Evolutionary conservation across 345 rosid genomes (phyloP).

Genomic region (Gossypium longicalyx): DNA sequence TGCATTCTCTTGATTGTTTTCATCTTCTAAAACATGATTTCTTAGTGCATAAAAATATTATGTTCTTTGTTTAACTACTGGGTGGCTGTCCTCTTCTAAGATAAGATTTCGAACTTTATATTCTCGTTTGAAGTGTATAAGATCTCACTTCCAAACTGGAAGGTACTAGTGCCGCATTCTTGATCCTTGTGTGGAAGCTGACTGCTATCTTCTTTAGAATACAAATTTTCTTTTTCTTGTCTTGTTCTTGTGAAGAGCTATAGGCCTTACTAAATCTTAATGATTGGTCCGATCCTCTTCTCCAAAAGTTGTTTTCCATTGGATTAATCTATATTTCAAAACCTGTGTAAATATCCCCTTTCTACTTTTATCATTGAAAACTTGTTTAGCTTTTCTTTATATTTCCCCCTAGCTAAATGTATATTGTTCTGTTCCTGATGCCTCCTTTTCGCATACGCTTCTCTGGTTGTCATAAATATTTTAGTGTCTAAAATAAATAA

Average conservation of each 20-base stretch:
- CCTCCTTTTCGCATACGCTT: neutral
- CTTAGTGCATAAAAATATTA: slow-evolving; percentile 39
- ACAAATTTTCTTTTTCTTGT: neutral
- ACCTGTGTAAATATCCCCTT: neutral
- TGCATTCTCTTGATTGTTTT: slow-evolving; percentile 41
- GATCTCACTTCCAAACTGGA: neutral
- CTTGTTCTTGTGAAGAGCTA: neutral
- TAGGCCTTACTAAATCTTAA: neutral
- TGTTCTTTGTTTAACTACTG: slow-evolving; percentile 43
- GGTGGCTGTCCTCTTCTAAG: neutral
- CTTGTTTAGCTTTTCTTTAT: neutral
- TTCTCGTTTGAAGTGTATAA: neutral
- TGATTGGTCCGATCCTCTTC: neutral
- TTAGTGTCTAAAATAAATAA: neutral
- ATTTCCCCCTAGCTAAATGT: neutral
- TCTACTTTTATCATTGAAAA: neutral
- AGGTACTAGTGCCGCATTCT: neutral
- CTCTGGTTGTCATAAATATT: neutral
- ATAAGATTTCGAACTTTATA: neutral
- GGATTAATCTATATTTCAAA: neutral
- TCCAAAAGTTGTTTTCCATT: neutral
- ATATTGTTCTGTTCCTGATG: neutral
- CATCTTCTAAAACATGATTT: slow-evolving; percentile 30
- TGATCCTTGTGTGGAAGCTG: neutral
- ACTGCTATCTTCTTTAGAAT: neutral